These are phyloP conservation scores for Fusarium agapanthi DNA, from an alignment of 2,329 filamentous ascomycete species.

Conservation along the genomic window DNA sequence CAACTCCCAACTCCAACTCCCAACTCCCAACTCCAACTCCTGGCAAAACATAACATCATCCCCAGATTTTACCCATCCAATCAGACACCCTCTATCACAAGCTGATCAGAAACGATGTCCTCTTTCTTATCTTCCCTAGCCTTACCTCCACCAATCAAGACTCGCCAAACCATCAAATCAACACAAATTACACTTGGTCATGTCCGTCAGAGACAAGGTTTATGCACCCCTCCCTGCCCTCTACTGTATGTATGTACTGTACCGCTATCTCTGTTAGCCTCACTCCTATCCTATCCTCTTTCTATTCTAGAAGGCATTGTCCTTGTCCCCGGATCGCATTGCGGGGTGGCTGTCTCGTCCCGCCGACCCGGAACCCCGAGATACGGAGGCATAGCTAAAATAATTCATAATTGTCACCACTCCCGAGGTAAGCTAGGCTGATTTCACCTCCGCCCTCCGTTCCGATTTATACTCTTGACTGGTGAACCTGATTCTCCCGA, in stretches of 20 bases:
- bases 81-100: constrained; percentile 19
- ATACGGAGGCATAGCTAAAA: constrained; percentile 33
- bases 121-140: constrained; percentile 34
- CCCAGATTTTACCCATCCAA: constrained; percentile 31
- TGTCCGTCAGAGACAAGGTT: constrained; percentile 7
- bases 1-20: constrained; percentile 7
- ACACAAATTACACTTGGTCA: constrained; percentile 41
- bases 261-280: constrained; percentile 28
- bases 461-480: constrained; percentile 13
- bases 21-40: constrained; percentile 5
- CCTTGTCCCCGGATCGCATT: constrained; percentile 27
- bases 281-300: constrained; percentile 15
- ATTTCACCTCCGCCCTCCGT: constrained; percentile 2
- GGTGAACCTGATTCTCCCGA: constrained; percentile 14
- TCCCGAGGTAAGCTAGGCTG: constrained; percentile 26
- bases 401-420: constrained; percentile 43
- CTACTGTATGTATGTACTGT: too few species aligned
- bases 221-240: constrained; percentile 8
- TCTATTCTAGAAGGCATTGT: constrained; percentile 37
- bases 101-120: constrained; percentile 24
- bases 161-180: constrained; percentile 2
- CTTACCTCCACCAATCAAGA: constrained; percentile 31
- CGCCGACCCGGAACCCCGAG: constrained; percentile 40
- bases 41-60: constrained; percentile 13
- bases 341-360: constrained; percentile 32